phyloP scores from a whole-genome alignment of 2,329 filamentous ascomycete genomes.

The Plectosphaerella sp. region DNA sequence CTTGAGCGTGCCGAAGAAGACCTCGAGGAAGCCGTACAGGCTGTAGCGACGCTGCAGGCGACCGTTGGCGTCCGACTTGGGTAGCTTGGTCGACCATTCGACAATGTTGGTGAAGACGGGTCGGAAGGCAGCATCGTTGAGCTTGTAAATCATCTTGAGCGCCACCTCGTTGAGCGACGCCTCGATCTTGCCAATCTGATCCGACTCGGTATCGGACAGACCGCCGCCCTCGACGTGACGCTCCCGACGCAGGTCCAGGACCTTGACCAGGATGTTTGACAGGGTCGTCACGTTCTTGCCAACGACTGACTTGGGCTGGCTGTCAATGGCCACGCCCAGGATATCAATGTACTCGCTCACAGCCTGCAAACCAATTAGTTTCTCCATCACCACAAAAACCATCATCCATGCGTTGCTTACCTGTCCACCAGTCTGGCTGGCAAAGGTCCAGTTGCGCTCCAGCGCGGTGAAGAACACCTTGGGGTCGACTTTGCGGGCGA shows the following conservation, averaged over 20 bases:
- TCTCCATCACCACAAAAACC: neutral
- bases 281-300: slow-evolving; percentile 68
- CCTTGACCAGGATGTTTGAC: slow-evolving; percentile 57
- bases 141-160: slow-evolving; percentile 91
- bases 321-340: slow-evolving; percentile 67
- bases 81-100: slow-evolving; percentile 67
- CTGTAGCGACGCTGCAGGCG: slow-evolving; percentile 63
- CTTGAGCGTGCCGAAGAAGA: slow-evolving; percentile 82
- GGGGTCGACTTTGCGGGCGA: slow-evolving; percentile 73
- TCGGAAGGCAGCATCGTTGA: slow-evolving; percentile 90
- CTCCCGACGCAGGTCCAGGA: slow-evolving; percentile 62
- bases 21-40: slow-evolving; percentile 74
- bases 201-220: slow-evolving; percentile 30
- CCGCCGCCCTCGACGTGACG: slow-evolving; percentile 41
- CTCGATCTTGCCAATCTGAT: slow-evolving; percentile 54
- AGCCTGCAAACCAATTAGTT: slow-evolving; percentile 39
- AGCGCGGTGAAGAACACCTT: slow-evolving; percentile 72
- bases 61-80: slow-evolving; percentile 57
- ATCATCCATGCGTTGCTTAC: slow-evolving; percentile 38
- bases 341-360: slow-evolving; percentile 65
- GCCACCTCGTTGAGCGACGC: slow-evolving; percentile 62
- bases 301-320: slow-evolving; percentile 73
- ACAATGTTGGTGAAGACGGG: slow-evolving; percentile 85
- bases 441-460: slow-evolving; percentile 65
- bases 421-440: slow-evolving; percentile 55